These are phyloP conservation scores for Eudorina sp. DNA, from an alignment of 139 green algal species.

Conservation along the genomic window DNA sequence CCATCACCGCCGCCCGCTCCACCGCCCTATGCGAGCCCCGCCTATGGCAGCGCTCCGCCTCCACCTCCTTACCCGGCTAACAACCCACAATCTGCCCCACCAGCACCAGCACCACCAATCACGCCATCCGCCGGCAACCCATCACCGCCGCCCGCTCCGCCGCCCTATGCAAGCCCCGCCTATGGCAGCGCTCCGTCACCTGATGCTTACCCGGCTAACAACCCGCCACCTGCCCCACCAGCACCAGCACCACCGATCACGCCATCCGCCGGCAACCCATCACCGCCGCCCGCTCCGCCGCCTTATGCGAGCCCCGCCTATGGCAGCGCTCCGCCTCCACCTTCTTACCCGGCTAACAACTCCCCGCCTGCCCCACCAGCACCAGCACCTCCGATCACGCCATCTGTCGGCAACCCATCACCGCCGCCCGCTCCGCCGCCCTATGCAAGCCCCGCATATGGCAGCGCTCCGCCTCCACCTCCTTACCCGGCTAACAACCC, in stretches of 20 bases:
- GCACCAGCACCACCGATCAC: neutral
- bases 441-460: neutral
- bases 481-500: neutral
- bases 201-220: neutral
- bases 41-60: neutral
- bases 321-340: neutral
- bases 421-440: neutral
- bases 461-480: neutral
- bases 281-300: no score
- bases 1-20: no score
- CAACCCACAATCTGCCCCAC: neutral
- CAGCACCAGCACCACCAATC: neutral
- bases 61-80: neutral
- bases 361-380: no score
- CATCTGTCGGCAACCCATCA: neutral
- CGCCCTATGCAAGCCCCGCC: neutral
- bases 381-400: neutral
- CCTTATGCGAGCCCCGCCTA: neutral
- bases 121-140: no score
- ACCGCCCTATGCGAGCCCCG: neutral
- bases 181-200: neutral
- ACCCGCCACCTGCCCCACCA: no score
- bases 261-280: neutral
- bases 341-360: no score
- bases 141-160: no score